Evolutionary conservation across 179 eudicot genomes (phyloP), one percentile per base, ranked within the genome.

Genomic region (Corrigiola litoralis): DNA sequence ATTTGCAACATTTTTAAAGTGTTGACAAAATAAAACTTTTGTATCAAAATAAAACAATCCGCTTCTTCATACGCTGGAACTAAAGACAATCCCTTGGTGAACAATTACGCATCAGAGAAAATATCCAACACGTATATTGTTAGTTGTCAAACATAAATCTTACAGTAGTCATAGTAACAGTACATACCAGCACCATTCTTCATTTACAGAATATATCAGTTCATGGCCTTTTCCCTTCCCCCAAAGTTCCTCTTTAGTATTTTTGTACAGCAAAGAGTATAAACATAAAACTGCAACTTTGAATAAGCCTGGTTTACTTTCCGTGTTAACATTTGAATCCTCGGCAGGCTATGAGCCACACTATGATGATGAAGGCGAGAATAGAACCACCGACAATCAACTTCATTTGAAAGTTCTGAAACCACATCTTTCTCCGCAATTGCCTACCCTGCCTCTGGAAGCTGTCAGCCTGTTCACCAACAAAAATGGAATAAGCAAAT

Each of bases 361-460:
- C 78, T 24, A 92, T 76, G 78, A 90, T 59, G 77, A 89, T 69
- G 63, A 86, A 65, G 61, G 72, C 81, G 36, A 85, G 21, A 27
- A 87, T 32, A 23, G 68, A 80, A 28, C 95, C 95, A 23, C 84
- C 95, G 24, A 82, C 77, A 47, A 85, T 80, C 55, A 89, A 77
- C 84, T 89, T 92, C 88, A 87, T 74, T 53, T 85, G 96, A 63
- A 92, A 68, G 63, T 84, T 92, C 75, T 92, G 98, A 77, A 89
- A 69, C 98, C 98, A 92, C 96, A 92, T 92, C 79, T 83, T 87
- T 25, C 96, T 72, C 2, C 98, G 77, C 34, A 92, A 72, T 57
- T 87, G 95, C 79, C 98, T 82, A 52, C 98, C 98, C 71, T 92
- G 98, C 77, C 98, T 83, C 77, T 92, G 98, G 81, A 92, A 92